These are phyloP conservation scores for Salix koriyanagi DNA, from an alignment of 345 rosid genomes.

Conservation along the genomic window DNA sequence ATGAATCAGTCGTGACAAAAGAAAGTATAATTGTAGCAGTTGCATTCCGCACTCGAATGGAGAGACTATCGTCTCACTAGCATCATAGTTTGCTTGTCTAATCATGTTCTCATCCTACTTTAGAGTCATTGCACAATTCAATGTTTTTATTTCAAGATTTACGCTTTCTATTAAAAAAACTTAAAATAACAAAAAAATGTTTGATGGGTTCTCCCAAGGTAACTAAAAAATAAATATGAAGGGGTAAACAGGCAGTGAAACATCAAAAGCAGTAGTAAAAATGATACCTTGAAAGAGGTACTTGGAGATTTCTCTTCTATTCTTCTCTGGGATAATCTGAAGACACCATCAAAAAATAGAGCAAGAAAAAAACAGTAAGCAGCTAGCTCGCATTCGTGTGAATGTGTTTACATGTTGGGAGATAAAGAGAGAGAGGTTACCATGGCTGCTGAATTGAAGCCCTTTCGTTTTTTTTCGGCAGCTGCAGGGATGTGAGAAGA, in stretches of 20 bases:
- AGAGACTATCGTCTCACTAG: not conserved
- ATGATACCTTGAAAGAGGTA: conserved; percentile 25
- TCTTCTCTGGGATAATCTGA: conserved; percentile 29
- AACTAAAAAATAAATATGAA: not conserved
- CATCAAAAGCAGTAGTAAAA: not conserved
- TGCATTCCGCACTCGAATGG: not conserved
- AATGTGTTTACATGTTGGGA: not conserved
- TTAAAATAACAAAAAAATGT: not conserved
- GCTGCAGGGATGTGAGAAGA: not conserved
- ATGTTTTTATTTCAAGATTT: not conserved
- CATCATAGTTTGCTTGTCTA: not conserved
- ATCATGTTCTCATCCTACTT: not conserved
- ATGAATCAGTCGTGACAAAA: not conserved
- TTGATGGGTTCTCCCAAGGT: not conserved
- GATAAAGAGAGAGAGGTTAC: not conserved
- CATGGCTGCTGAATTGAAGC: not conserved
- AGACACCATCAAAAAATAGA: not conserved
- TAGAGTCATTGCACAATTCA: not conserved
- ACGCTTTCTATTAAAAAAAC: not conserved
- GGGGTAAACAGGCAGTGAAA: not conserved
- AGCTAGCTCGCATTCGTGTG: not conserved
- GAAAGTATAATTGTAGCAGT: not conserved
- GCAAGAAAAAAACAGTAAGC: not conserved
- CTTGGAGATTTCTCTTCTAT: conserved; percentile 25
- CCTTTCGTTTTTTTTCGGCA: not conserved